Base-by-base conservation (phyloP, 306 rosid genomes). In the Dryas alaskensis region DNA sequence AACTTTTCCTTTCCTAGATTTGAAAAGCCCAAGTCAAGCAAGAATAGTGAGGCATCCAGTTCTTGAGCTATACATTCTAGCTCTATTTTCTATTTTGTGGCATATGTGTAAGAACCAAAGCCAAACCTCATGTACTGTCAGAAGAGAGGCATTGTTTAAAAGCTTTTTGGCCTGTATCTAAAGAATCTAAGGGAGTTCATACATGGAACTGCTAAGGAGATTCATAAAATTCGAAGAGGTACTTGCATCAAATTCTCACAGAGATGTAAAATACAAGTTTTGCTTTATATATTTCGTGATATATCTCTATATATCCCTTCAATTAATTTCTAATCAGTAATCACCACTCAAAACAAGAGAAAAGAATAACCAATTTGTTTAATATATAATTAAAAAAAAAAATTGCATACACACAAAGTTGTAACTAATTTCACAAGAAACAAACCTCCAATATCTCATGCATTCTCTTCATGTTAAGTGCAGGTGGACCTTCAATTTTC, bases 401-500 rank as follows among this genome's bases (percentile, higher is more conserved):
- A 42, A 43, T 47, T 59, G 22, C n/a, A 59, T 43, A 49, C 1
- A 22, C 65, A 71, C 43, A 82, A 25, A 73, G 39, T 63, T 45
- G 65, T 69, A 61, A 74, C 67, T 44, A 53, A 43, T 65, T 49
- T 73, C 67, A 63, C 31, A 70, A 74, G 73, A 77, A 83, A 44
- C 89, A 85, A 77, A 94, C 98, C 98, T 94, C 98, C 19, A 94
- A 70, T 71, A 94, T 88, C 82, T 94, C 97, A 74, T 94, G 99
- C 92, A 88, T 89, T 81, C 97, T 88, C 83, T 73, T 92, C 99
- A 94, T 94, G 83, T 94, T 94, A 68, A 94, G 96, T 4, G 97
- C 99, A 60, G 99, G 89, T 1, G 87, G 86, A 22, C 99, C 99
- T 81, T 91, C 95, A 2, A 94, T 86, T 84, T 88, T 92, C 19